Evolutionary conservation across 202 grass and related monocot genomes (phyloP).

Genomic region (Alloteropsis angusta): DNA sequence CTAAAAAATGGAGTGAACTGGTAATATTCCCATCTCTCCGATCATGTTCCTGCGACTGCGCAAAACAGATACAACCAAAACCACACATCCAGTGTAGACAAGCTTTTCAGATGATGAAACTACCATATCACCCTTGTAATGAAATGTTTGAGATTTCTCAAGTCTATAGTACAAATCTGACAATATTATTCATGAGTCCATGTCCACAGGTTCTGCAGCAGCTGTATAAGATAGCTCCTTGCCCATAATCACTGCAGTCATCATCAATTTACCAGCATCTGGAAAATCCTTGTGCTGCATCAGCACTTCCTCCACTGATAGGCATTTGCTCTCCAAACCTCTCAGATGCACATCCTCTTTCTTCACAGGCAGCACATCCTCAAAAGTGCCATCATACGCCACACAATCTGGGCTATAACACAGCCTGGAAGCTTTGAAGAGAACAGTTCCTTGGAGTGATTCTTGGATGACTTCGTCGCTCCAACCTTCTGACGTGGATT

Average conservation of each 20-base stretch:
- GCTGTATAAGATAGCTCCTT: constrained; percentile 33
- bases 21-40: background rate
- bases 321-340: constrained; percentile 39
- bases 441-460: constrained; percentile 43
- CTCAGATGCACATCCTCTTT: constrained; percentile 42
- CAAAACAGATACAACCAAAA: constrained; percentile 18
- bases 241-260: constrained; percentile 65
- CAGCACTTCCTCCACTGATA: constrained; percentile 75
- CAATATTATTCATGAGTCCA: constrained; percentile 39
- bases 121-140: background rate
- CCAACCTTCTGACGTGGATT: constrained; percentile 65
- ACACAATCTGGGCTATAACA: constrained; percentile 56
- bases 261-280: constrained; percentile 88
- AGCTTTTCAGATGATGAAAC: background rate
- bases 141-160: background rate
- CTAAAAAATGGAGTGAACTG: constrained; percentile 12
- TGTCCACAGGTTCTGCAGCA: constrained; percentile 34
- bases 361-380: constrained; percentile 68
- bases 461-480: constrained; percentile 57
- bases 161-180: background rate
- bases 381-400: constrained; percentile 54
- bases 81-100: background rate
- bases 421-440: constrained; percentile 59
- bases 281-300: constrained; percentile 79
- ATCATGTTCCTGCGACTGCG: background rate